phyloP scores from a whole-genome alignment of 2,329 filamentous ascomycete species.

The Botrytis pseudocinerea region DNA sequence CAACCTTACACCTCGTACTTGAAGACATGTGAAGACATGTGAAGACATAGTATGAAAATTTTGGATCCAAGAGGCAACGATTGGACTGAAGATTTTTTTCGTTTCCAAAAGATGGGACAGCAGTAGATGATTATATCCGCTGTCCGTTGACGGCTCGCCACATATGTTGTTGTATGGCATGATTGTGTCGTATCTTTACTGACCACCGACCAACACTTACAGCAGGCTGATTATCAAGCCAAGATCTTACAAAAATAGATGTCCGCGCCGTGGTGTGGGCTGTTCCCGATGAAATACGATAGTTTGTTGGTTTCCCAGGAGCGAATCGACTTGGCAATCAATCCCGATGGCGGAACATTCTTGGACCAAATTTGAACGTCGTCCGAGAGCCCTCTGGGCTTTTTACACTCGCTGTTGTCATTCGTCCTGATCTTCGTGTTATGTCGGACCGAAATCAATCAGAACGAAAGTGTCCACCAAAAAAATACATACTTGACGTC shows the following conservation, averaged over 20 bases:
- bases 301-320: background rate
- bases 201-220: background rate
- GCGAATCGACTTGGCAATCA: background rate
- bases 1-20: background rate
- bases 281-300: background rate
- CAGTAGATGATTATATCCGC: background rate
- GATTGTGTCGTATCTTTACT: conserved; percentile 8
- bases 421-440: background rate
- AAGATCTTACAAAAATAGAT: background rate
- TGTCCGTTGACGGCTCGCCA: background rate
- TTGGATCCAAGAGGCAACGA: background rate
- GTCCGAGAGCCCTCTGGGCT: background rate
- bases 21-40: conserved; percentile 4
- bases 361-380: background rate
- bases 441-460: background rate
- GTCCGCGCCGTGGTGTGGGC: background rate
- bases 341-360: background rate
- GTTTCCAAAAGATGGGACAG: background rate
- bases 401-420: background rate
- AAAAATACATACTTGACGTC: background rate
- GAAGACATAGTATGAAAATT: background rate
- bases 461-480: background rate
- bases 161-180: background rate
- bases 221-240: background rate
- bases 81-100: background rate